Evolutionary conservation across 2,329 filamentous ascomycete species (phyloP).

Genomic region (Xylariaceae sp.): DNA sequence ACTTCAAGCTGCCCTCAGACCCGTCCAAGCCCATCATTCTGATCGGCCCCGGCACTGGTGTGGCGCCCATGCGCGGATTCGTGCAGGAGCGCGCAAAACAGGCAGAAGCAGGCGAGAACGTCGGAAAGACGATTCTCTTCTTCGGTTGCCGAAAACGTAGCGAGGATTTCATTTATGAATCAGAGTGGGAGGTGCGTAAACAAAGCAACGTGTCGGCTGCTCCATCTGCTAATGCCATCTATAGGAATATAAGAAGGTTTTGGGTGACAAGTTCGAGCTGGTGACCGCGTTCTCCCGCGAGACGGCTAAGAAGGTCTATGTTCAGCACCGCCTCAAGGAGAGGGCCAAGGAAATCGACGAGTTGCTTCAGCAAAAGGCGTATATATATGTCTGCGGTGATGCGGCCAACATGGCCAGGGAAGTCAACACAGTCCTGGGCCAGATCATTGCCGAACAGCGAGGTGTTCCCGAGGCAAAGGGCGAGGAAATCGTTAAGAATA

Average conservation of each 20-base stretch:
- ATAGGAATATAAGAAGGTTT: slow-evolving; percentile 73
- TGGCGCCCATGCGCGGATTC: slow-evolving; percentile 93
- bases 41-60: slow-evolving; percentile 92
- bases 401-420: slow-evolving; percentile 95
- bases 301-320: slow-evolving; percentile 82
- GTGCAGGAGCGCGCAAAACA: slow-evolving; percentile 87
- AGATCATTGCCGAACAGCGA: slow-evolving; percentile 81
- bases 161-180: slow-evolving; percentile 91
- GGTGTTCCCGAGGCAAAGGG: slow-evolving; percentile 79
- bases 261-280: slow-evolving; percentile 86
- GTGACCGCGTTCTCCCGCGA: slow-evolving; percentile 96
- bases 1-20: slow-evolving; percentile 97
- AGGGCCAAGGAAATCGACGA: slow-evolving; percentile 79
- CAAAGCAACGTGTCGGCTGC: neutral
- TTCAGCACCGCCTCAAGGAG: slow-evolving; percentile 88
- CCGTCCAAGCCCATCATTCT: slow-evolving; percentile 91
- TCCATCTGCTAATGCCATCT: slow-evolving; percentile 16
- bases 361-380: slow-evolving; percentile 78
- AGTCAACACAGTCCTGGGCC: slow-evolving; percentile 78
- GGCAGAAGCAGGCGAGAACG: slow-evolving; percentile 70
- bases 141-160: slow-evolving; percentile 82
- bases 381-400: slow-evolving; percentile 97
- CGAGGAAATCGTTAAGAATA: slow-evolving; percentile 94
- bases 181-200: slow-evolving; percentile 81
- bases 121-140: slow-evolving; percentile 87